Base-by-base conservation (phyloP, 163 green algal species). In the Trebouxiophyceae sp. region DNA sequence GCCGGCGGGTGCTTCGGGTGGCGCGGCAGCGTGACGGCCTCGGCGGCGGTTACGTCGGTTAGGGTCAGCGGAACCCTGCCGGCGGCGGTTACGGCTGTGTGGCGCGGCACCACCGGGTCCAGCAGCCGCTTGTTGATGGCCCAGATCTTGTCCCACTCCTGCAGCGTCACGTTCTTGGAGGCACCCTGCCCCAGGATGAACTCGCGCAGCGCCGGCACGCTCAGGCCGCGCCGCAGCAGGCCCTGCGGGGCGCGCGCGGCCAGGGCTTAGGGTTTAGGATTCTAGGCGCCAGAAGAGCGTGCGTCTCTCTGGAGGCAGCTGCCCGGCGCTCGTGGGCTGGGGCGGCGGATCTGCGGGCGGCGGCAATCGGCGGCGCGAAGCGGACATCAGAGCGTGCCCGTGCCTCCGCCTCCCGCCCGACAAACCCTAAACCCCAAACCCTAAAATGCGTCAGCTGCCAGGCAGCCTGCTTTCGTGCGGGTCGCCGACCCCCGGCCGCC, bases 141-240 rank as follows among this genome's bases (percentile, higher is more conserved):
- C 94, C 94, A 99, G 45, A 99, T 88, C 85, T 98, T 98, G 82
- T 98, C 94, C 94, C 91, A 97, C 79, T 97, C 90, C 80, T 96
- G 64, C 55, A 58, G 88, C 86, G 87, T 95, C 44, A 89, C 70
- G 60, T 94, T 95, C 44, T 86, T 88, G 32, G 77, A 89, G 27
- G 88, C 88, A 19, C 89, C 89, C 77, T 95, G 88, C 7, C 34
- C 64, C 26, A 93, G 63, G 60, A 97, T 97, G 79, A 97, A 98
- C 74, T 98, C 92, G 28, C 78, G 77, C 26, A 98, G 80, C 31
- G 90, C 88, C 61, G 86, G 72, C 7, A 86, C 61, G 62, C 81
- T 64, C 74, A 96, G 66, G 27, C 90, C 90, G 8, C 89, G 75
- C 56, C 90, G 76, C 54, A 95, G 57, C 58, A 96, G 86, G 65